Conservation (phyloP, 2,329 filamentous ascomycete genomes). For the Clonostachys rhizophaga region DNA sequence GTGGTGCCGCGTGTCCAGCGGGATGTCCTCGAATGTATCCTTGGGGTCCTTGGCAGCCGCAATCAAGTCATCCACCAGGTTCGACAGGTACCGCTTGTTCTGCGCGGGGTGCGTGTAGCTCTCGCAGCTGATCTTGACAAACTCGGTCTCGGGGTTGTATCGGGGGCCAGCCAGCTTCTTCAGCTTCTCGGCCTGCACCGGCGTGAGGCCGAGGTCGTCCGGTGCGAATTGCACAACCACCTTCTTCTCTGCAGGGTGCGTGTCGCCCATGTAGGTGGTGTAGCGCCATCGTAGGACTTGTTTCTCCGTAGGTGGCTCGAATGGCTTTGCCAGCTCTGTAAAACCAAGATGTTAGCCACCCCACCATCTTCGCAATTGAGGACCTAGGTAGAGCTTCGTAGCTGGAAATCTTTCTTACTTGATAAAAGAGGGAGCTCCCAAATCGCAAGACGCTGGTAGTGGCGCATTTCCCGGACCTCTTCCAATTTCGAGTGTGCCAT, state of each 20-base stretch:
- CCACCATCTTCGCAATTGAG: not conserved
- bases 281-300: constrained; percentile 89
- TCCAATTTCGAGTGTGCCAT: constrained; percentile 85
- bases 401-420: constrained; percentile 51
- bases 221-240: constrained; percentile 89
- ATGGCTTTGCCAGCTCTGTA: constrained; percentile 78
- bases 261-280: constrained; percentile 93
- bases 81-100: constrained; percentile 92
- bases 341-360: not conserved
- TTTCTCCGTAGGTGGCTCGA: constrained; percentile 61
- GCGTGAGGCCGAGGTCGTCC: constrained; percentile 64
- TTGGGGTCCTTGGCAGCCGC: constrained; percentile 69
- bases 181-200: constrained; percentile 70
- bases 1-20: constrained; percentile 84
- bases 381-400: no score
- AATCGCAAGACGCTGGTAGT: constrained; percentile 80
- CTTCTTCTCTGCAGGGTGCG: constrained; percentile 87
- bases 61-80: constrained; percentile 70
- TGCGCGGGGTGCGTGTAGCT: constrained; percentile 84
- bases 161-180: constrained; percentile 81
- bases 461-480: constrained; percentile 79
- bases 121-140: constrained; percentile 88
- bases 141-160: constrained; percentile 79
- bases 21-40: constrained; percentile 85
- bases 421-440: constrained; percentile 95